phyloP scores from a whole-genome alignment of 129 eudicot species.

The Logfia minima region DNA sequence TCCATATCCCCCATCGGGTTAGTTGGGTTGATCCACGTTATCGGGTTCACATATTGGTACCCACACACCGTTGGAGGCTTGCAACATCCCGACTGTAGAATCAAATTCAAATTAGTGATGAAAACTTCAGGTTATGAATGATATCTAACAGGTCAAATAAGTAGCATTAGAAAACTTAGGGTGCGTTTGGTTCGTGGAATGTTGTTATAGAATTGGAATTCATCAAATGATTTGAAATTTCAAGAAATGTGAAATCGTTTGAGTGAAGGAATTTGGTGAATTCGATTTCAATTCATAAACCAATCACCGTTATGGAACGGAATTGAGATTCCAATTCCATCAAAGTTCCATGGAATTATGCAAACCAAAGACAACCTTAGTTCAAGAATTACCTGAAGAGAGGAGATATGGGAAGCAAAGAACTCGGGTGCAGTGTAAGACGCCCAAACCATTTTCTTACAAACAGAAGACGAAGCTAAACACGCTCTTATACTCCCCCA shows the following conservation, averaged over 20 bases:
- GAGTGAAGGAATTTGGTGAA: too few species aligned
- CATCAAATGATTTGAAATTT: too few species aligned
- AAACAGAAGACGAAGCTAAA: conserved; percentile 56
- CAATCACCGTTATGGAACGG: too few species aligned
- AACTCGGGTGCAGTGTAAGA: conserved; percentile 63
- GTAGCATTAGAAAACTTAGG: not conserved
- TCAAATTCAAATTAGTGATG: too few species aligned
- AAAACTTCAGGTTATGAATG: not conserved
- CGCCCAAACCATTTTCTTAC: conserved; percentile 61
- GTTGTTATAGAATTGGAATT: too few species aligned
- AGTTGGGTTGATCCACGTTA: conserved; percentile 69
- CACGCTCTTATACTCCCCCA: conserved; percentile 85
- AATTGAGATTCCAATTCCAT: too few species aligned
- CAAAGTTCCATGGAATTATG: too few species aligned
- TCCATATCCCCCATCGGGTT: conserved; percentile 67
- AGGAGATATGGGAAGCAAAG: conserved; percentile 68
- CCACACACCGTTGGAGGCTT: conserved; percentile 94
- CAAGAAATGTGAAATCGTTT: too few species aligned
- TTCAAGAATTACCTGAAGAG: conserved; percentile 57
- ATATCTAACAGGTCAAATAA: not conserved
- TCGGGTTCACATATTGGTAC: conserved; percentile 77
- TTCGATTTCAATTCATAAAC: too few species aligned
- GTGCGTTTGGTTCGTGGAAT: too few species aligned
- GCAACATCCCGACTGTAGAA: conserved; percentile 80
- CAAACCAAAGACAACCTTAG: too few species aligned